Evolutionary conservation across 139 green algal species (phyloP).

Genomic region (Closterium sp.): DNA sequence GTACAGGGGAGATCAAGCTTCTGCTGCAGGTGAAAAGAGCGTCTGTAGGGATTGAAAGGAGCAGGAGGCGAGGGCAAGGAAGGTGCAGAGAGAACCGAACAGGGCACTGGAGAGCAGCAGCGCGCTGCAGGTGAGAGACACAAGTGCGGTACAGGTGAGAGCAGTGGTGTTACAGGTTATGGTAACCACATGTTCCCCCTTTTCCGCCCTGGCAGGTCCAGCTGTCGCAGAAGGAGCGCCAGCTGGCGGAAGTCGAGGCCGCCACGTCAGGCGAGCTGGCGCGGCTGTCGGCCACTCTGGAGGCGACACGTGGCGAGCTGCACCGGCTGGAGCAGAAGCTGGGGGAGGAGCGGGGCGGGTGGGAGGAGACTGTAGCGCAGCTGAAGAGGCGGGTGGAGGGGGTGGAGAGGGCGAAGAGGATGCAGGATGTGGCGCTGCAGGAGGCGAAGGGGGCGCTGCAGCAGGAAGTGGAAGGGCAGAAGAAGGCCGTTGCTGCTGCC

Average conservation of each 20-base stretch:
- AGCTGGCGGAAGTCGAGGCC: constrained; percentile 32
- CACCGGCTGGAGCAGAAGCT: constrained; percentile 25
- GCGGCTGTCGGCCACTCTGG: constrained; percentile 10
- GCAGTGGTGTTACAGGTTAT: background rate
- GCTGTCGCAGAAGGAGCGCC: constrained; percentile 34
- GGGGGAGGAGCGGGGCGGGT: background rate
- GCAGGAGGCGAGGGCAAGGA: background rate
- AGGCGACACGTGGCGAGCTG: constrained; percentile 20
- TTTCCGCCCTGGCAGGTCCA: background rate
- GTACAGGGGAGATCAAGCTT: no score
- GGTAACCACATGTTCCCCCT: background rate
- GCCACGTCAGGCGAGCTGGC: constrained; percentile 22
- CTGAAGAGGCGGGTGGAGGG: constrained; percentile 23
- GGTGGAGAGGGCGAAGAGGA: constrained; percentile 5
- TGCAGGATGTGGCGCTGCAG: background rate
- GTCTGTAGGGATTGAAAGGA: background rate
- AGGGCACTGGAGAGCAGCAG: background rate
- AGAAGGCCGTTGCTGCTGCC: background rate
- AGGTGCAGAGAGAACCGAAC: background rate
- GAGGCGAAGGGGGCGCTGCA: constrained; percentile 11
- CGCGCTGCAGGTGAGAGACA: background rate
- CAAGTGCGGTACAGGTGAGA: background rate
- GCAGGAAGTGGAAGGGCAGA: background rate
- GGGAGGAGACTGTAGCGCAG: background rate
- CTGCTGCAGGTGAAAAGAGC: background rate